Evolutionary conservation across 2,329 filamentous ascomycete genomes (phyloP).

Genomic region (Stemphylium lycopersici): DNA sequence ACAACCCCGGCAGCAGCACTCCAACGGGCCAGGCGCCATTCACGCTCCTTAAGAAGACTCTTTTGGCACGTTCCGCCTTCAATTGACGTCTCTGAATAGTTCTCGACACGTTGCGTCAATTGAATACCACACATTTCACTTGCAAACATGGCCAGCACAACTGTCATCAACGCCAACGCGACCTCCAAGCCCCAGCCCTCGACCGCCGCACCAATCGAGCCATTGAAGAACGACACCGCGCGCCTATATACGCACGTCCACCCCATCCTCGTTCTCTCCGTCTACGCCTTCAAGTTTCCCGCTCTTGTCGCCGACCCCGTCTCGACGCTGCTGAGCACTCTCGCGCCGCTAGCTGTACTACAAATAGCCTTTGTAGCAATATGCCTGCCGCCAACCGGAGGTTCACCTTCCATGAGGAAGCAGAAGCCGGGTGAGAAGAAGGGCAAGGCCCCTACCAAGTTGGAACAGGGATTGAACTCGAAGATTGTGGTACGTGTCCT

Average conservation of each 20-base stretch:
- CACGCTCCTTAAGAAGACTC: constrained; percentile 23
- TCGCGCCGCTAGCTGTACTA: constrained; percentile 67
- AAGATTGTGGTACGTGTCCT: constrained; percentile 51
- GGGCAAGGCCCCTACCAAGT: constrained; percentile 28
- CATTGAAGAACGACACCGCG: constrained; percentile 56
- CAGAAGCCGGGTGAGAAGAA: constrained; percentile 55
- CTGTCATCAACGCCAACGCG: constrained; percentile 31
- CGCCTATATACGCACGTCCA: constrained; percentile 69
- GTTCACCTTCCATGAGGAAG: constrained; percentile 54
- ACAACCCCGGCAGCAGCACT: constrained; percentile 11
- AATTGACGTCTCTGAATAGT: background rate
- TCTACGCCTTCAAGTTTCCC: constrained; percentile 69
- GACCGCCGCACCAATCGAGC: constrained; percentile 50
- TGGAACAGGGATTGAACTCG: constrained; percentile 32
- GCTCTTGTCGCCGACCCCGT: constrained; percentile 74
- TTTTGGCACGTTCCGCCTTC: background rate
- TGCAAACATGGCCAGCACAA: constrained; percentile 33
- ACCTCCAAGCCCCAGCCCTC: constrained; percentile 29
- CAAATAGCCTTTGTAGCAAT: constrained; percentile 67
- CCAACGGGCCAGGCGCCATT: constrained; percentile 25
- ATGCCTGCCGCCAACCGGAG: constrained; percentile 63
- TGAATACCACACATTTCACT: background rate
- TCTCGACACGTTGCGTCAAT: background rate
- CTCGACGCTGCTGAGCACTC: constrained; percentile 63
- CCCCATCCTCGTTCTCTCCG: constrained; percentile 68